Percentiles rank a stretch among this genome's conserved stretches.
Conservation (phyloP, 2,329 filamentous ascomycete genomes). For the Cercospora sp. region DNA sequence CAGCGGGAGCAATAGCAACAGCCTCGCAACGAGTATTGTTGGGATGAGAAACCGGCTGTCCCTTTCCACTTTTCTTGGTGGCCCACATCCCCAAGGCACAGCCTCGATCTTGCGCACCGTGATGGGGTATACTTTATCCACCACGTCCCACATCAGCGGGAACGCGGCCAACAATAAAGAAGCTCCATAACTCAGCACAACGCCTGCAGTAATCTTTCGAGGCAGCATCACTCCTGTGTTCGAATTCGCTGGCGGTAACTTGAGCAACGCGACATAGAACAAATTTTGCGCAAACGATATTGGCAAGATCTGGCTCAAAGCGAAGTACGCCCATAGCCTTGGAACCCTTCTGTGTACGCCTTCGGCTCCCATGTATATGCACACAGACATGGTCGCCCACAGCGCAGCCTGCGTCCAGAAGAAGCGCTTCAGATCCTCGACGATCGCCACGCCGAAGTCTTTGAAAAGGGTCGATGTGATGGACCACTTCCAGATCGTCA, state of each 20-base stretch:
- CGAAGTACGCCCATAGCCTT: constrained; percentile 37
- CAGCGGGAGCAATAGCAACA: constrained; percentile 29
- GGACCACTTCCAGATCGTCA: constrained; percentile 36
- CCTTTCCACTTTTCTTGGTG: not conserved
- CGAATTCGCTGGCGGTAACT: constrained; percentile 3
- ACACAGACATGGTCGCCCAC: constrained; percentile 30
- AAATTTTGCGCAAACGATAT: constrained; percentile 39
- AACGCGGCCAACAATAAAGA: constrained; percentile 20
- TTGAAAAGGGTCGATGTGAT: constrained; percentile 36
- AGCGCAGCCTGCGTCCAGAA: constrained; percentile 33
- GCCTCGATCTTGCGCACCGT: not conserved
- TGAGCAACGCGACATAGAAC: constrained; percentile 37
- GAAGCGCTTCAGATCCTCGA: constrained; percentile 26
- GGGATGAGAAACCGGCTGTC: constrained; percentile 22
- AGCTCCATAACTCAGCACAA: constrained; percentile 21
- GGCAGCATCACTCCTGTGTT: not conserved
- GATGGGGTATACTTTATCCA: not conserved
- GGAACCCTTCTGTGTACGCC: constrained; percentile 33
- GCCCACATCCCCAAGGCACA: not conserved
- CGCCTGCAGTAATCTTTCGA: not conserved
- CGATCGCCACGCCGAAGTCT: constrained; percentile 38
- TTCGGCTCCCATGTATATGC: constrained; percentile 35
- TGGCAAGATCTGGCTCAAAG: constrained; percentile 39
- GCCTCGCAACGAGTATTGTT: constrained; percentile 29
- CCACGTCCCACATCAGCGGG: not conserved